A percentile compares a stretch with the other conserved stretches of the same genome.
Evolutionary conservation across 2,329 filamentous ascomycete genomes (phyloP).

Genomic region (Emericellopsis atlantica): DNA sequence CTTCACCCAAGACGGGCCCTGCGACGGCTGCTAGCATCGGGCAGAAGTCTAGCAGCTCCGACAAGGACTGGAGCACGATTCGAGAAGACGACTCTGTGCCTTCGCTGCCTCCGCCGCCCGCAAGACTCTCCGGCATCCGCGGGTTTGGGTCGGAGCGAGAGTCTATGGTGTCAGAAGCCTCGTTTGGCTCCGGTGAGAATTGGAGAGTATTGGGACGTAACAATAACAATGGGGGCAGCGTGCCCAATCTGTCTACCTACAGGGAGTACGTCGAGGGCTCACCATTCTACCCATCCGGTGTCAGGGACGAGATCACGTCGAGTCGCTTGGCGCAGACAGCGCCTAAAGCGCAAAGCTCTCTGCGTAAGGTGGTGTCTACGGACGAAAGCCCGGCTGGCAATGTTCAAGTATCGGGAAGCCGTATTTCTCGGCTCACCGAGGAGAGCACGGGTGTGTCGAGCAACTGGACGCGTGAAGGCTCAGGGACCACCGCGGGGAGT

Average conservation of each 20-base stretch:
- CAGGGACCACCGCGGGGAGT: slow-evolving; percentile 10
- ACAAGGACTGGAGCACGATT: slow-evolving; percentile 3
- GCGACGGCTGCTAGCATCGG: background rate
- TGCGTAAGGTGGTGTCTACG: no score
- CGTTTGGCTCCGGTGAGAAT: slow-evolving; percentile 23
- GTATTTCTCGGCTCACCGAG: slow-evolving; percentile 4
- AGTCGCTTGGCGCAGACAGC: background rate
- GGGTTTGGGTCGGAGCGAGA: background rate
- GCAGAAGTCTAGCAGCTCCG: slow-evolving; percentile 4
- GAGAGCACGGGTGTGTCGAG: background rate
- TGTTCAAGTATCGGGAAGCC: background rate
- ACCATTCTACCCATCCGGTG: slow-evolving; percentile 23
- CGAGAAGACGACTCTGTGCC: slow-evolving; percentile 3
- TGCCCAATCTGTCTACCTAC: slow-evolving; percentile 16
- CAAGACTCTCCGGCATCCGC: slow-evolving; percentile 8
- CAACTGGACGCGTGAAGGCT: slow-evolving; percentile 8
- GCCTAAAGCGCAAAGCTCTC: background rate
- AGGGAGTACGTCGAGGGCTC: slow-evolving; percentile 18
- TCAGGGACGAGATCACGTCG: no score
- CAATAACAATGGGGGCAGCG: slow-evolving; percentile 6
- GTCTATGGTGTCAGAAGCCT: slow-evolving; percentile 12
- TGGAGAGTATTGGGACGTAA: slow-evolving; percentile 13
- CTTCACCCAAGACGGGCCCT: background rate
- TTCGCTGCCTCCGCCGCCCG: slow-evolving; percentile 8
- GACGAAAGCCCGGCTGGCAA: background rate